Evolutionary conservation across 2,329 filamentous ascomycete genomes (phyloP), one percentile per base, ranked within the genome.

Genomic region (Paramyrothecium roridum): DNA sequence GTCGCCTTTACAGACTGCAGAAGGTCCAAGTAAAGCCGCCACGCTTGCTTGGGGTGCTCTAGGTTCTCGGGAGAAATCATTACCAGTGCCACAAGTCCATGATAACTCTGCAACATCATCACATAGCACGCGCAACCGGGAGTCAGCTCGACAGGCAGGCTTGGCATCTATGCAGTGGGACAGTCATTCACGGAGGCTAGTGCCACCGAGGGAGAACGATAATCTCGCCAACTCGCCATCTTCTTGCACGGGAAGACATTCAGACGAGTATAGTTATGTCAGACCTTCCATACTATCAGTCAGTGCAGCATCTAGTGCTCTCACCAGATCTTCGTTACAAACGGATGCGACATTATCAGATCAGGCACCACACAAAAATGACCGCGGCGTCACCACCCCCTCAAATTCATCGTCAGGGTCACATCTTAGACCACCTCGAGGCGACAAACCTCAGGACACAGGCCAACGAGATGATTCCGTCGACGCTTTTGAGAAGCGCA

Each of bases 21-120:
- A 84, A 54, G 80, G 84, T 1, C 80, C 85, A 13, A 87, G 79
- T 67, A 86, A 84, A 65, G 86, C 86, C 45, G 86, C 86, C 23
- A 83, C 82, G 3, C 65, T 88, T 52, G 86, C 86, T 33, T 89
- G 86, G 84, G 77, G 69, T 53, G 73, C 75, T 19, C 67, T 81
- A 16, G 72, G 73, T 13, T 70, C 75, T 4, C 71, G 68, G 57
- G 75, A 79, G 26, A 70, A 69, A 48, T 56, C 64, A 54, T 46
- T 61, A 48, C 68, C 66, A 55, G 56, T 62, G 43, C 50, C 63
- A 30, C 60, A 63, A 22, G 59, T 67, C 16, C 67, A 70, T 12
- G 53, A 53, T 12, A 57, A 59, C 22, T 57, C 63, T 26, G 54
- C 59, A 46, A 50, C 59, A 16, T 56, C 65, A 33, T 60, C 53